Conservation (phyloP, 495 filamentous ascomycete genomes). For the Baudoinia panamericana region DNA sequence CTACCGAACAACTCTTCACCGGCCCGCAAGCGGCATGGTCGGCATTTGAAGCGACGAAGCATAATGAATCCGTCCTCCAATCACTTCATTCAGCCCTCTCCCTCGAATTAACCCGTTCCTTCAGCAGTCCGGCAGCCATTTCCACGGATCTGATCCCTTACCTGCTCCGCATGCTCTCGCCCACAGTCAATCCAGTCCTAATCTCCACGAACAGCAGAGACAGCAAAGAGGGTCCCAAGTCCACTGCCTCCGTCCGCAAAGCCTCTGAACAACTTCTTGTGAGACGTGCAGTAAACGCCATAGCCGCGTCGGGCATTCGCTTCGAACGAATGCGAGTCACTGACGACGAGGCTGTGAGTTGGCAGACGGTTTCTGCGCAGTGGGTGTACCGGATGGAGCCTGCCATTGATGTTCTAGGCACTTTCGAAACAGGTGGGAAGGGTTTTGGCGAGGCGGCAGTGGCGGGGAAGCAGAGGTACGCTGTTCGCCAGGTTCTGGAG, state of each 20-base stretch:
- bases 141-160: constrained; percentile 74
- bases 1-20: constrained; percentile 52
- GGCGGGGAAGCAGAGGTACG: constrained; percentile 46
- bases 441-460: constrained; percentile 42
- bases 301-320: constrained; percentile 62
- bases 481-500: constrained; percentile 82
- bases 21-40: constrained; percentile 67
- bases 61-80: constrained; percentile 43
- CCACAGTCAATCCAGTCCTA: constrained; percentile 84
- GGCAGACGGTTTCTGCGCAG: constrained; percentile 26
- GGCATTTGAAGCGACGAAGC: constrained; percentile 63
- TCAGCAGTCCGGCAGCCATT: constrained; percentile 60
- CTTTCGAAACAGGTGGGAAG: constrained; percentile 41
- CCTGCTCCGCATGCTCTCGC: constrained; percentile 67
- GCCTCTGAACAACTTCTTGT: constrained; percentile 74
- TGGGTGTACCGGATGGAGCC: constrained; percentile 96
- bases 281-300: constrained; percentile 60
- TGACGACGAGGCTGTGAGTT: constrained; percentile 35
- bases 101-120: constrained; percentile 51
- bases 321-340: constrained; percentile 78
- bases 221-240: constrained; percentile 48
- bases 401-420: constrained; percentile 58
- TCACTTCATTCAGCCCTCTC: constrained; percentile 45
- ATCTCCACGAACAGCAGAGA: constrained; percentile 32
- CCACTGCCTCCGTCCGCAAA: constrained; percentile 70